Conservation (phyloP, 768 basidiomycete species). For the Tremella mesenterica region DNA sequence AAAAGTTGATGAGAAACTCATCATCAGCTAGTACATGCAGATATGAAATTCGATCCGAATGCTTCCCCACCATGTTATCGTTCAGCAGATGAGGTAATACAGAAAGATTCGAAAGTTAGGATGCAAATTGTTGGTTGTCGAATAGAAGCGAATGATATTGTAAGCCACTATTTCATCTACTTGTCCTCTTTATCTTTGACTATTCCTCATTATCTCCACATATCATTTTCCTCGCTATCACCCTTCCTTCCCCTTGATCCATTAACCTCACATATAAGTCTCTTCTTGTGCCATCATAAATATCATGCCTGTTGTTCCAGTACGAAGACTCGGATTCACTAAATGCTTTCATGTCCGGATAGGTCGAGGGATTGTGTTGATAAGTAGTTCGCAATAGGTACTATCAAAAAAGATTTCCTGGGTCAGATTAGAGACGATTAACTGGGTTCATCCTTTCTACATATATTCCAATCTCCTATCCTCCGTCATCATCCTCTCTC, state of each 20-base stretch:
- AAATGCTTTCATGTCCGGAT: too few species aligned
- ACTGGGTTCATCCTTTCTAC: too few species aligned
- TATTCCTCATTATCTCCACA: neutral
- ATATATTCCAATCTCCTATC: too few species aligned
- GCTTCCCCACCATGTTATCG: conserved; percentile 95
- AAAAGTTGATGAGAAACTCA: neutral
- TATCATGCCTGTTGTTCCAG: too few species aligned
- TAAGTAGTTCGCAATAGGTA: conserved; percentile 84
- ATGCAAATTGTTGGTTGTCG: conserved; percentile 97
- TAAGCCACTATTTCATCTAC: conserved; percentile 49
- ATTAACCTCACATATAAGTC: too few species aligned
- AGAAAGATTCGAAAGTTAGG: conserved; percentile 83
- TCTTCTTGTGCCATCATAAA: too few species aligned
- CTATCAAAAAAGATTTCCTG: conserved; percentile 95
- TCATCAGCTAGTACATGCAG: conserved; percentile 76
- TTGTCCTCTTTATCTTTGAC: too few species aligned
- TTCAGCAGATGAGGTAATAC: conserved; percentile 67
- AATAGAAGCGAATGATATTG: conserved; percentile 95
- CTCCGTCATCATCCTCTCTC: too few species aligned
- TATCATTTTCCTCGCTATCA: neutral
- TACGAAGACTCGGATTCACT: too few species aligned
- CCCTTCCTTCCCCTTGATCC: too few species aligned
- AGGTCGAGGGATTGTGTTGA: too few species aligned
- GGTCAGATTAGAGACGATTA: conserved; percentile 59
- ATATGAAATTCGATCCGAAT: conserved; percentile 90